Evolutionary conservation across 805 yeast species (phyloP), one percentile per base, ranked within the genome.

Genomic region (Sugiyamaella floridensis): DNA sequence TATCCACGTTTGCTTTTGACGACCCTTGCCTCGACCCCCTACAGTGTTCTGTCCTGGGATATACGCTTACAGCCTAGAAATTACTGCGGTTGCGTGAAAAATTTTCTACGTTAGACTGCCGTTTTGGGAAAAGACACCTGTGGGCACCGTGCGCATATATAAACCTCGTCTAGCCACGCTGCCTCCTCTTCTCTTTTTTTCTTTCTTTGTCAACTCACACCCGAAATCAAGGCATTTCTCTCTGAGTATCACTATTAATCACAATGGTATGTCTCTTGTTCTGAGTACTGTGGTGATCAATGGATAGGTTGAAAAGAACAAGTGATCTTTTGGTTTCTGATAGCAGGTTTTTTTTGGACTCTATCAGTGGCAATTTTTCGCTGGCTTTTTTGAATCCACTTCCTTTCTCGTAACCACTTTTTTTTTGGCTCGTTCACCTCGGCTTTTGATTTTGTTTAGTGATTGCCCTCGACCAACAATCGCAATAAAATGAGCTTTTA

Each of bases 141-240:
- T 15, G 48, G 48, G 19, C 19, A 18, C 48, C 45, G 40, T 40
- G 53, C 42, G 48, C 12, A 46, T 47, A 58, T 51, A 52, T 53
- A 55, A 57, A 56, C 50, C 55, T 42, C 47, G 48, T 44, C 37
- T 32, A 34, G 40, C 54, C 53, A 49, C 50, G 40, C 45, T 20
- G 42, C 44, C 53, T 44, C 52, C 50, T 57, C 55, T 60, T 63
- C 58, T 58, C 58, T 56, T 57, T 60, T 59, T 61, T 62, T 57
- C 55, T 63, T 62, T 66, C 68, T 52, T 63, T 60, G 71, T 68
- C 71, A 48, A 65, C 71, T 69, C 71, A 68, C 71, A 68, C 71
- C 71, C 61, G 72, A 66, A 68, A 68, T 69, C 63, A 55, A 47
- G 49, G 71, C 71, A 67, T 67, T 69, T 68, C 71, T 61, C 54